Conservation (phyloP, 495 filamentous ascomycete genomes). For the Neurospora terricola region DNA sequence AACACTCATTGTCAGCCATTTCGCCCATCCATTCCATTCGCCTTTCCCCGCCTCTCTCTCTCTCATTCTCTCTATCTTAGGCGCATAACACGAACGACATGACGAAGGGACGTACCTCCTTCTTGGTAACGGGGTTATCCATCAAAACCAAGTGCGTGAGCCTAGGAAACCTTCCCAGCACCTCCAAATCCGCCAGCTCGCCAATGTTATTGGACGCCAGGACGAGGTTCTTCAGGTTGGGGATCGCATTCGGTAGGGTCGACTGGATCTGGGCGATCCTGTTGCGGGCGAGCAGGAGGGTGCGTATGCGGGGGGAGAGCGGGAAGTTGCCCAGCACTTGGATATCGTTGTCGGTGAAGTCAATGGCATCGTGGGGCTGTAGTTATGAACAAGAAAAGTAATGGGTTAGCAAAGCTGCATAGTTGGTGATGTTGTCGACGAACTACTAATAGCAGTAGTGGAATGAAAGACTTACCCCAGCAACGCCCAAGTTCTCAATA, state of each 20-base stretch:
- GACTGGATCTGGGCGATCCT: slow-evolving; percentile 73
- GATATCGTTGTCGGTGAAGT: slow-evolving; percentile 98
- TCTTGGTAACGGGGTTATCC: slow-evolving; percentile 83
- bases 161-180: slow-evolving; percentile 54
- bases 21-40: neutral
- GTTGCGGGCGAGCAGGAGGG: slow-evolving; percentile 84
- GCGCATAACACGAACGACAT: neutral
- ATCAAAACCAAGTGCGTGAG: slow-evolving; percentile 73
- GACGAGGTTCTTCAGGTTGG: slow-evolving; percentile 67
- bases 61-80: neutral
- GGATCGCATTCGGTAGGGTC: slow-evolving; percentile 58
- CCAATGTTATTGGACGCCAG: slow-evolving; percentile 65
- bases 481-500: slow-evolving; percentile 96
- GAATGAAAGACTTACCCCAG: slow-evolving; percentile 50
- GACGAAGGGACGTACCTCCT: slow-evolving; percentile 57
- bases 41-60: neutral
- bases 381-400: neutral
- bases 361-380: slow-evolving; percentile 81
- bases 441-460: neutral
- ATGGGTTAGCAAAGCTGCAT: neutral
- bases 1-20: slow-evolving; percentile 1
- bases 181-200: slow-evolving; percentile 81
- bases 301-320: slow-evolving; percentile 75
- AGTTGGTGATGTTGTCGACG: neutral
- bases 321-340: slow-evolving; percentile 84